Conservation (phyloP, 2,329 filamentous ascomycete species). For the Beauveria bassiana region DNA sequence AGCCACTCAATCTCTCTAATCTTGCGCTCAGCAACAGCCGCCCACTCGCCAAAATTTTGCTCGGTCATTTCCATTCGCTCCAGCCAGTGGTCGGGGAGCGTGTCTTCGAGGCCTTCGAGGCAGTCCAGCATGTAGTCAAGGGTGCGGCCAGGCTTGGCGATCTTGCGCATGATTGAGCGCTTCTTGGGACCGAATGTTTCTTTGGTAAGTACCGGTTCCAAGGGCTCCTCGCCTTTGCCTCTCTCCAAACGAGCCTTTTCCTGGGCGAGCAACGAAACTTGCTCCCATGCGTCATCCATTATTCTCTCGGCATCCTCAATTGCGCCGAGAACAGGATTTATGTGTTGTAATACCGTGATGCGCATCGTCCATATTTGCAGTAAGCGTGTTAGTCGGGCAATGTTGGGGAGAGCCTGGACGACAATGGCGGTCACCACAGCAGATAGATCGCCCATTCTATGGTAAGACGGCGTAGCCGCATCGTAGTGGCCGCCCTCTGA, state of each 20-base stretch:
- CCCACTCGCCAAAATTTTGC: conserved; percentile 71
- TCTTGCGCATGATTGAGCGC: conserved; percentile 56
- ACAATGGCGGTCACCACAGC: conserved; percentile 87
- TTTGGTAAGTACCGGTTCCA: conserved; percentile 24
- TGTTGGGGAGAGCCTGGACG: conserved; percentile 75
- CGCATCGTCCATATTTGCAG: conserved; percentile 73
- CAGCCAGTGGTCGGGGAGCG: conserved; percentile 79
- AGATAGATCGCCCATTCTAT: conserved; percentile 78
- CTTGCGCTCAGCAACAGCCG: conserved; percentile 64
- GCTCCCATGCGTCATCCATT: conserved; percentile 58
- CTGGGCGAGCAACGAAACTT: conserved; percentile 34
- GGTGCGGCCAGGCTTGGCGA: conserved; percentile 60
- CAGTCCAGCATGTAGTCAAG: conserved; percentile 82
- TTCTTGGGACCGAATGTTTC: conserved; percentile 53
- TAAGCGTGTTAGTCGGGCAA: conserved; percentile 66
- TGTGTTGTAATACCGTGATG: conserved; percentile 63
- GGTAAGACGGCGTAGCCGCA: conserved; percentile 36
- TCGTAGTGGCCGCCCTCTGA: conserved; percentile 24
- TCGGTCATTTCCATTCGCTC: conserved; percentile 79
- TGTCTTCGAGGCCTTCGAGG: conserved; percentile 76
- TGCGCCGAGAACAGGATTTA: conserved; percentile 59
- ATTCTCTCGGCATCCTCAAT: conserved; percentile 60
- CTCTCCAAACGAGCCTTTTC: conserved; percentile 15
- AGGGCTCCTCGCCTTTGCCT: conserved; percentile 12
- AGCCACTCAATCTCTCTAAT: conserved; percentile 60